Evolutionary conservation across 306 rosid genomes (phyloP).

Genomic region (Gastrolobium bilobum): DNA sequence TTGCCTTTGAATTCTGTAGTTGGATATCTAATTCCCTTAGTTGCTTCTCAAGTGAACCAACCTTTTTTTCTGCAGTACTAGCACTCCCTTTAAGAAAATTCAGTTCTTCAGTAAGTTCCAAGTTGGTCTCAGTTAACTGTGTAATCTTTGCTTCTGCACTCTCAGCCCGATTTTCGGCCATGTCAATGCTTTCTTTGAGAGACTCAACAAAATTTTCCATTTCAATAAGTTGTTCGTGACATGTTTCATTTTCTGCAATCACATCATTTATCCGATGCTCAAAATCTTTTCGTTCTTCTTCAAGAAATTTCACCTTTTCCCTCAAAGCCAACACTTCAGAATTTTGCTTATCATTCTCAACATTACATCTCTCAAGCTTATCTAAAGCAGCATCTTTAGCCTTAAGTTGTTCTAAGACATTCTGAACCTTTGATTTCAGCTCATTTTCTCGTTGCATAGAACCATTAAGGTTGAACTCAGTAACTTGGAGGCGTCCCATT

Average conservation of each 20-base stretch:
- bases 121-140: constrained; percentile 79
- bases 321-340: constrained; percentile 64
- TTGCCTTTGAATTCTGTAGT: constrained; percentile 80
- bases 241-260: constrained; percentile 55
- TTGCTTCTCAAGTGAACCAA: constrained; percentile 89
- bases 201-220: constrained; percentile 67
- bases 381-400: constrained; percentile 65
- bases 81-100: constrained; percentile 82
- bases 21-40: constrained; percentile 84
- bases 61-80: constrained; percentile 74
- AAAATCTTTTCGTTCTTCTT: constrained; percentile 59
- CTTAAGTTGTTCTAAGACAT: constrained; percentile 60
- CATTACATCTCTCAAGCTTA: constrained; percentile 56
- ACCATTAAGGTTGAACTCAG: constrained; percentile 71
- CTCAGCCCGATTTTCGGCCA: constrained; percentile 78
- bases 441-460: constrained; percentile 73
- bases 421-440: constrained; percentile 60
- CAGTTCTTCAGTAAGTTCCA: constrained; percentile 91
- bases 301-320: constrained; percentile 70
- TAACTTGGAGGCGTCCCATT: constrained; percentile 73
- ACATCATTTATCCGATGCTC: constrained; percentile 57
- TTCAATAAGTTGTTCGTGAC: constrained; percentile 70
- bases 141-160: constrained; percentile 80
- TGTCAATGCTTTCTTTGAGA: constrained; percentile 65
- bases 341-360: constrained; percentile 55